These are phyloP conservation scores for Nicotiana noctiflora DNA, from an alignment of 257 asterid genomes.

Conservation along the genomic window DNA sequence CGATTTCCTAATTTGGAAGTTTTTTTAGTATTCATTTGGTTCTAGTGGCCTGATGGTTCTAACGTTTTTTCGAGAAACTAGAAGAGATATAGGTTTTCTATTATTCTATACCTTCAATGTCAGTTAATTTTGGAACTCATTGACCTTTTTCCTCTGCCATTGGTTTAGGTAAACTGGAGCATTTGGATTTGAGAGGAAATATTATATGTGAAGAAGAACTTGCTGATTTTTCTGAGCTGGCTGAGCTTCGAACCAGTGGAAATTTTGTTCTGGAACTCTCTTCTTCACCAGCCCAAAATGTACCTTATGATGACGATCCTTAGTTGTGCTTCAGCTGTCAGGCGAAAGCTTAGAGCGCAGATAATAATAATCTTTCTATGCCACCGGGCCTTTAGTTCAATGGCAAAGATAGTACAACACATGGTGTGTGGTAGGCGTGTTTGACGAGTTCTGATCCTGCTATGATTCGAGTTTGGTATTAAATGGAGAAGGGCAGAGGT, in stretches of 20 bases:
- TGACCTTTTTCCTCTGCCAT: constrained; percentile 6
- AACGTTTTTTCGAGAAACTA: not conserved
- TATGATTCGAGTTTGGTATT: not conserved
- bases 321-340: constrained; percentile 22
- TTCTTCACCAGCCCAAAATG: constrained; percentile 25
- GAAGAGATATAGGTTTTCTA: not conserved
- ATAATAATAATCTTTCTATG: not conserved
- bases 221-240: constrained; percentile 29
- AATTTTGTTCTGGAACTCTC: constrained; percentile 31
- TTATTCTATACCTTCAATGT: not conserved
- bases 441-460: not conserved
- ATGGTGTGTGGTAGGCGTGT: not conserved
- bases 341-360: not conserved
- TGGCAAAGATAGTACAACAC: not conserved
- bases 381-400: not conserved
- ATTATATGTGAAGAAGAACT: constrained; percentile 25
- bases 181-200: constrained; percentile 72
- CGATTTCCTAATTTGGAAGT: not conserved
- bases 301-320: constrained; percentile 70
- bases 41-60: not conserved
- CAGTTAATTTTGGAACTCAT: not conserved
- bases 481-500: not conserved
- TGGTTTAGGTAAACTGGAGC: constrained; percentile 58
- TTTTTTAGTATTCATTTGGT: not conserved
- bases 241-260: constrained; percentile 42